These are phyloP conservation scores for Asparagopsis taxiformis DNA, from an alignment of 31 red algal genomes.

Conservation along the genomic window DNA sequence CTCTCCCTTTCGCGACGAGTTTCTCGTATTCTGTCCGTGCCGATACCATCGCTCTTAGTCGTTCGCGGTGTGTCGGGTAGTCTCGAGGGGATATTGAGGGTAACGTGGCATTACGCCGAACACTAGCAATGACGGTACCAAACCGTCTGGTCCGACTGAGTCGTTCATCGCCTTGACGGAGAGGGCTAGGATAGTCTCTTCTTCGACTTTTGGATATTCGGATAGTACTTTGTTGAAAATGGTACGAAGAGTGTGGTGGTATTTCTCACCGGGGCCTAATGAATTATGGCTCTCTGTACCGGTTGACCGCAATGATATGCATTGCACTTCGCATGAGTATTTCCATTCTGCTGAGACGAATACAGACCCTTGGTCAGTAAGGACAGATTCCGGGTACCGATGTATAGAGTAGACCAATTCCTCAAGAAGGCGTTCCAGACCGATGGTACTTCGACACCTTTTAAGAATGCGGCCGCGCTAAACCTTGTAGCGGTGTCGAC, in stretches of 20 bases:
- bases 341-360: too few relatives aligned
- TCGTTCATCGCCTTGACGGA: conserved; percentile 18
- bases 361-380: neutral
- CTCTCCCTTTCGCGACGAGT: neutral
- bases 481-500: neutral
- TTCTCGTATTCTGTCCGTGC: conserved; percentile 2
- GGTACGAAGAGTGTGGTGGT: neutral
- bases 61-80: conserved; percentile 1
- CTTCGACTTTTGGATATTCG: neutral
- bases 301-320: neutral
- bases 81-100: conserved; percentile 6
- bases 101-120: conserved; percentile 12
- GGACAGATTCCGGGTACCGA: conserved; percentile 2
- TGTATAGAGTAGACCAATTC: neutral
- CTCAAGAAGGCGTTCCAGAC: too few relatives aligned
- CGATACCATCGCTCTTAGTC: neutral
- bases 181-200: neutral
- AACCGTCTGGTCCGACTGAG: conserved; percentile 6
- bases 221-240: conserved; percentile 1
- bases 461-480: conserved; percentile 2
- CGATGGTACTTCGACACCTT: neutral
- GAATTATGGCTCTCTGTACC: conserved; percentile 5
- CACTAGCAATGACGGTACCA: conserved; percentile 23
- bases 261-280: neutral
- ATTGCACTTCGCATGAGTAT: neutral